Evolutionary conservation across 2,329 filamentous ascomycete genomes (phyloP), one percentile per base, ranked within the genome.

Genomic region (Colletotrichum navitas): DNA sequence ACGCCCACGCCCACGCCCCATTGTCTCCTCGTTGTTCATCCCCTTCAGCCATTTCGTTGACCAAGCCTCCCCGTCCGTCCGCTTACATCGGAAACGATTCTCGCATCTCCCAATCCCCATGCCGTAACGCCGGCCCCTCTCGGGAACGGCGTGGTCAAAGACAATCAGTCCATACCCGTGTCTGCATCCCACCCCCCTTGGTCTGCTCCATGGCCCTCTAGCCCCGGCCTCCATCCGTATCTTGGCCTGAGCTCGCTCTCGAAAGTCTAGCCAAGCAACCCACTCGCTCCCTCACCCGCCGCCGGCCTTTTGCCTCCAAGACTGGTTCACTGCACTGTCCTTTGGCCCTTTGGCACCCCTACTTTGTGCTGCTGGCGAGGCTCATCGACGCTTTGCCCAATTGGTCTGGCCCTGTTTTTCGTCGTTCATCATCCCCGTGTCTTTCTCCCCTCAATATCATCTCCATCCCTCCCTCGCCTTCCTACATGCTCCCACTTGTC

Each of bases 331-430:
- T 68, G 52, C 52, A 41, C 59, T 63, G 69, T 60, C 65, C 52
- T 34, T 63, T n/a, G 45, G 36, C 60, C 65, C 52, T 34, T 63
- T n/a, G 45, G 36, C 60, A 68, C 55, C 65, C 69, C 65, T 69
- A 43, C 34, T 36, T 10, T 8, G 34, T 36, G 11, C 10, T 51
- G 60, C 43, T 71, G 66, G 70, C 66, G 70, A 72, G 66, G 67
- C 66, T 71, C 61, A 51, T 72, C 66, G 61, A 51, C 70, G 66
- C 70, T 45, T 70, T 65, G 55, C 70, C 70, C 70, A 29, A 72
- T 72, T 66, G 55, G 70, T 43, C 36, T 63, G 43, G 32, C 41
- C 51, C 11, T 72, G 66, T 72, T 71, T 61, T 49, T 72, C 52
- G 68, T 55, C 45, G 51, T 43, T 63, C 32, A 24, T 34, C 39